Base-by-base conservation (phyloP, 805 yeast species). In the Kregervanrija delftensis region DNA sequence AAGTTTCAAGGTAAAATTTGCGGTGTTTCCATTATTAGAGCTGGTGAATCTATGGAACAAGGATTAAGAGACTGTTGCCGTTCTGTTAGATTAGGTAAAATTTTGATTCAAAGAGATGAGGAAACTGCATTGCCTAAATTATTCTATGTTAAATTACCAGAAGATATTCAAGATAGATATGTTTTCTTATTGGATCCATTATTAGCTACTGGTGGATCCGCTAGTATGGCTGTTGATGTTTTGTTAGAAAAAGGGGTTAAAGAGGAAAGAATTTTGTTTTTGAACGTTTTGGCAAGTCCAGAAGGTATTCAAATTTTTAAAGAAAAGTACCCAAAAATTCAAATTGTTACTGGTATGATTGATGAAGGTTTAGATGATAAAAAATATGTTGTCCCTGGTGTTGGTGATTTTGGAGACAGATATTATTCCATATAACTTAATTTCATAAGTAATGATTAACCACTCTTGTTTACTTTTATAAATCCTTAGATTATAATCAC, bases 11-110 rank as follows among this genome's bases (percentile, higher is more conserved):
- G 99, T 37, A 89, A 87, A 66, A 93, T 93, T 49, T 91, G 98
- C 64, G 99, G 99, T 53, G 99, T 93, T 33, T 88, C 96, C 13
- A 93, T 93, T 61, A 95, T 93, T 57, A 77, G 99, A 63, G 99
- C 99, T 5, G 99, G 99, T 53, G 99, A 93, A 66, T 84, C 95
- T 37, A 93, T 93, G 99, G 99, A 93, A 67, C 95, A 88, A 73
- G 99, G 98, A 32, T 72, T 93, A 52, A 80, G 99, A 64, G 98
- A 91, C 64, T 91, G 99, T 67, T 89, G 98, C 64, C 77, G 99
- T 53, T 84, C 95, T 10, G 99, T 93, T 34, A 76, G 98, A 60
- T 86, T 93, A 49, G 99, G 99, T 43, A 93, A 93, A 72, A 91
- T 93, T 55, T 73, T 93, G 60, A 93, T 93, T 56, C 99, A 93